A percentile compares a stretch with the other conserved stretches of the same genome.
phyloP scores from a whole-genome alignment of 495 filamentous ascomycete species.

The Extremus antarcticus region DNA sequence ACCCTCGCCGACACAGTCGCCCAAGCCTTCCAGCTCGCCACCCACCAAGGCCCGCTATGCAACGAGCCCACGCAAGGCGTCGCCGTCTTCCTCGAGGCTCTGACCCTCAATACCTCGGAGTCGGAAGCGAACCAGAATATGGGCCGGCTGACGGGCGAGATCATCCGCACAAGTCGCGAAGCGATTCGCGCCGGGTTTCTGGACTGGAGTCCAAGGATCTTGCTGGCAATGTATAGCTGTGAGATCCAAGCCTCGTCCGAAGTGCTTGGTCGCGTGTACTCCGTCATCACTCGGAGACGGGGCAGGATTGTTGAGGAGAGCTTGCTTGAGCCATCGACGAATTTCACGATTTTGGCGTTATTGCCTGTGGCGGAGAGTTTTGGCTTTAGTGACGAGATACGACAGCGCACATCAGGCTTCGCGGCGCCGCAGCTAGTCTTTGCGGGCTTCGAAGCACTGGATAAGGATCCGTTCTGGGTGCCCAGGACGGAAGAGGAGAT shows the following conservation, averaged over 20 bases:
- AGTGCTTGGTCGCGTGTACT: slow-evolving; percentile 90
- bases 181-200: slow-evolving; percentile 81
- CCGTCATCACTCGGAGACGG: slow-evolving; percentile 79
- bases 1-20: slow-evolving; percentile 78
- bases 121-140: slow-evolving; percentile 53
- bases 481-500: slow-evolving; percentile 93
- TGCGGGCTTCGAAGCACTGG: slow-evolving; percentile 76
- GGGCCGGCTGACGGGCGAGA: slow-evolving; percentile 79
- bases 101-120: slow-evolving; percentile 42
- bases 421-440: slow-evolving; percentile 91
- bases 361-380: slow-evolving; percentile 91
- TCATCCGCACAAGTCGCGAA: slow-evolving; percentile 76
- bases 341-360: slow-evolving; percentile 80
- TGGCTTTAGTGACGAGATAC: slow-evolving; percentile 90
- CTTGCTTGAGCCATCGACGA: slow-evolving; percentile 90
- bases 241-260: slow-evolving; percentile 97
- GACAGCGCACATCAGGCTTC: slow-evolving; percentile 81
- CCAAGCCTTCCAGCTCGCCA: slow-evolving; percentile 92
- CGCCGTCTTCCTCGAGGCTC: slow-evolving; percentile 80
- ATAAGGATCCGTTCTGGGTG: slow-evolving; percentile 95
- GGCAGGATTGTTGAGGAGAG: slow-evolving; percentile 80
- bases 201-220: slow-evolving; percentile 86
- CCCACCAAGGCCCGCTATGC: slow-evolving; percentile 78
- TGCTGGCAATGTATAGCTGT: slow-evolving; percentile 97
- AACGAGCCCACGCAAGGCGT: slow-evolving; percentile 88